A percentile compares a stretch with the other conserved stretches of the same genome.
Conservation (phyloP, 2,329 filamentous ascomycete species). For the Simplicillium aogashimaense region DNA sequence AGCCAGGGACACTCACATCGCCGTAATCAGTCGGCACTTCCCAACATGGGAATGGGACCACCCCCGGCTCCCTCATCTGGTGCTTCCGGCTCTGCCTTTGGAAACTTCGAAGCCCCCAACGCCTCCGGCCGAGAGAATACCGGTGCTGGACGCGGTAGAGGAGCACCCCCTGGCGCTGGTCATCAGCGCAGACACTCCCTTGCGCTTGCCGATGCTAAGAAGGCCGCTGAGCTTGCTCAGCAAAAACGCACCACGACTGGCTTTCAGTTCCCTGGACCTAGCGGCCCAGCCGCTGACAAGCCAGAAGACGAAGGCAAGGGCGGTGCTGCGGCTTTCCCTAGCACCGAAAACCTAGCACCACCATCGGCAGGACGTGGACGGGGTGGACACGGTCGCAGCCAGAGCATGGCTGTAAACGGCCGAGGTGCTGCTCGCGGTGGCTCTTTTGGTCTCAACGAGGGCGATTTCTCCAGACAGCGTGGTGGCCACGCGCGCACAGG, state of each 20-base stretch:
- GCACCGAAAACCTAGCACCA: conserved; percentile 22
- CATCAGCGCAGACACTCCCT: conserved; percentile 93
- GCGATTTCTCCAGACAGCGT: conserved; percentile 60
- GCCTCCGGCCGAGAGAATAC: conserved; percentile 56
- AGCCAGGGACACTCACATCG: conserved; percentile 79
- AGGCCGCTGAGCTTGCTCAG: conserved; percentile 91
- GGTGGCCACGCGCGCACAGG: conserved; percentile 73
- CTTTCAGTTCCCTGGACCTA: conserved; percentile 86
- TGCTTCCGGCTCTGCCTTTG: conserved; percentile 68
- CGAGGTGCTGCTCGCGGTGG: conserved; percentile 59
- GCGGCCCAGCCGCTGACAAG: conserved; percentile 49
- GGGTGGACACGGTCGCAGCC: conserved; percentile 64
- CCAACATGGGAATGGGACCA: conserved; percentile 81
- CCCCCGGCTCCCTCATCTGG: conserved; percentile 89
- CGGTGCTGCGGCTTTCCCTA: conserved; percentile 15
- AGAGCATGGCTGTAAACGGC: conserved; percentile 77
- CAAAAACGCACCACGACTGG: conserved; percentile 90
- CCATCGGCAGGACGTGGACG: conserved; percentile 42
- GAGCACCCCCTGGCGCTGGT: conserved; percentile 48
- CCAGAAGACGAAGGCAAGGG: conserved; percentile 37
- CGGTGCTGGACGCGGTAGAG: conserved; percentile 22
- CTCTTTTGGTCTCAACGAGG: conserved; percentile 38
- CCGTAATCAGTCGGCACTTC: conserved; percentile 94
- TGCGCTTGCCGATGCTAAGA: conserved; percentile 90
- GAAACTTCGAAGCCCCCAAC: conserved; percentile 61